Evolutionary conservation across 2,329 filamentous ascomycete species (phyloP), one percentile per base, ranked within the genome.

Genomic region (Penicillium expansum): DNA sequence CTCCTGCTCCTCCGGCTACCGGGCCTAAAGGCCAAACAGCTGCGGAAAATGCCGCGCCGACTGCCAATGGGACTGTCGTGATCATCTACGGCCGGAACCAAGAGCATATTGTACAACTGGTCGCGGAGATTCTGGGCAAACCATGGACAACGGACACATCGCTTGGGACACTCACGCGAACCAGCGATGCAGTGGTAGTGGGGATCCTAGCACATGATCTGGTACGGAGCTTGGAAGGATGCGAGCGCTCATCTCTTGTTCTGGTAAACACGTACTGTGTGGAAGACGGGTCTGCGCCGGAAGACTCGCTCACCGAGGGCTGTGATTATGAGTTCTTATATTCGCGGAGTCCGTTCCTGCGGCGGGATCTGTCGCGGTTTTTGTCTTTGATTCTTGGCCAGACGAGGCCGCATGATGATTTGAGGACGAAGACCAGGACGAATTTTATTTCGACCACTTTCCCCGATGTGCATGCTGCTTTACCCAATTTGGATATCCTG

Each of bases 271-370:
- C 89, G 24, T 89, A 93, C 71, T 90, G 87, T 69, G 85, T 91
- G 60, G 85, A 87, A 65, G 79, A 86, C 54, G 86, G 85, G 30
- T 89, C 87, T 77, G 85, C 86, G 18, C 85, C 87, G n/a, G 85
- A 90, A 63, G 71, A 82, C 38, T 72, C 79, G 44, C 80, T 92
- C 24, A 91, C 87, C 16, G 78, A 83, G 27, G 74, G 82, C 56
- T 92, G 89, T 76, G 89, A 94, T 75, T 94, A 93, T 75, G 91
- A 95, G 71, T 94, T 93, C 65, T 80, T 95, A 20, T 95, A 94
- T 76, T 90, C 88, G 4, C 83, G 86, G 60, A 80, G 82, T 9
- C 83, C 87, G 1, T 90, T 89, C 71, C 86, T 88, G 60, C 85
- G 90, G 29, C 83, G 90, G 55, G 90, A 94, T 69, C 77, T 94